phyloP scores from a whole-genome alignment of 2,329 filamentous ascomycete species.

The Fusarium sp. region DNA sequence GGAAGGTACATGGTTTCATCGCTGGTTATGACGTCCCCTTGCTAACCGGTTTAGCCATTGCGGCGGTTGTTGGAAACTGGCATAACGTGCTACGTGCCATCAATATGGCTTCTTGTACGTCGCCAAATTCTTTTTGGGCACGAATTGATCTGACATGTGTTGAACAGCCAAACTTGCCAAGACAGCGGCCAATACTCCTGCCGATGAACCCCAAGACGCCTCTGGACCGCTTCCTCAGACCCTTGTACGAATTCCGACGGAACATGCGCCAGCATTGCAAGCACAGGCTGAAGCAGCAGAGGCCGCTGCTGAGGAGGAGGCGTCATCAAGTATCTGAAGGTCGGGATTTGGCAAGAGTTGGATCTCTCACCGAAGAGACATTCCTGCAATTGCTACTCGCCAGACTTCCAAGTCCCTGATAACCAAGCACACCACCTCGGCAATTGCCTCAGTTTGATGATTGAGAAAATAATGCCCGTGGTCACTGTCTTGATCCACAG shows the following conservation, averaged over 20 bases:
- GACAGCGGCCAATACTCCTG: constrained; percentile 61
- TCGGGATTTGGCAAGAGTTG: background rate
- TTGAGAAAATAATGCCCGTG: too few species aligned
- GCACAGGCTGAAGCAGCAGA: constrained; percentile 70
- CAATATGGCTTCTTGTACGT: constrained; percentile 86
- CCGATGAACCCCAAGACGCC: constrained; percentile 58
- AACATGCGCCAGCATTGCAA: constrained; percentile 78
- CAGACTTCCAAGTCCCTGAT: background rate
- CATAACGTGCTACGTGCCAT: constrained; percentile 88
- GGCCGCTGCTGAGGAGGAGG: constrained; percentile 60
- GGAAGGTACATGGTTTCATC: constrained; percentile 71
- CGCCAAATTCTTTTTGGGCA: background rate
- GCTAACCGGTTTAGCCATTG: constrained; percentile 74
- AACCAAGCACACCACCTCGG: background rate
- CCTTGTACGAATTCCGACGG: constrained; percentile 86
- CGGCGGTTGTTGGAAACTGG: constrained; percentile 89
- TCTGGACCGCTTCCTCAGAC: constrained; percentile 80
- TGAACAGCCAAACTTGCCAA: constrained; percentile 78
- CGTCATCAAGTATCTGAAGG: constrained; percentile 32
- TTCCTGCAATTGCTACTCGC: background rate
- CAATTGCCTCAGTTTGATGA: too few species aligned
- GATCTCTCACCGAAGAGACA: background rate
- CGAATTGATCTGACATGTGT: constrained; percentile 6
- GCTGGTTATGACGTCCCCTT: background rate
- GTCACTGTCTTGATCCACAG: too few species aligned